Base-by-base conservation (phyloP, 257 asterid genomes). In the Capsicum baccatum region DNA sequence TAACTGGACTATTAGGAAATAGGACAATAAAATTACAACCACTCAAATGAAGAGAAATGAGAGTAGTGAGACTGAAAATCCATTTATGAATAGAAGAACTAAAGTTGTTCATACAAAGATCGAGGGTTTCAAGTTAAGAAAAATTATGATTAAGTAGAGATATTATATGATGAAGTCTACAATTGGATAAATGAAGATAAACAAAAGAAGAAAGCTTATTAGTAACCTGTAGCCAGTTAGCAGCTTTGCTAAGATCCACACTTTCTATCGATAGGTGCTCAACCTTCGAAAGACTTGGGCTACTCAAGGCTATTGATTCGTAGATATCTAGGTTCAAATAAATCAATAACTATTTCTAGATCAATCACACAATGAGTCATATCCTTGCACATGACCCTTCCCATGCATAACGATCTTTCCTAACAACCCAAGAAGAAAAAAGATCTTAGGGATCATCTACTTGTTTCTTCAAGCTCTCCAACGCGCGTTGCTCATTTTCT, bases 1-100 rank as follows among this genome's bases (percentile, higher is more conserved):
- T 88, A 89, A 83, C 89, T 89, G 3, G 90, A 79, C 87, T 84
- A 50, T 86, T 81, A 1, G 92, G 94, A 12, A 91, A 84, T 6
- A 89, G 83, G 80, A 90, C 94, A 50, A 26, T 84, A n/a, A 91
- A 78, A 58, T 79, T 83, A 82, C 90, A 89, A n/a, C 79, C 58
- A 17, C 74, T 89, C 5, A 89, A 85, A 15, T 80, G 59, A 80
- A 80, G 74, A 60, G 60, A 60, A 58, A 58, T 26, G 48, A 80
- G 83, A 50, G 3, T 80, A 0, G 8, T 47, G 7, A 80, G n/a
- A 63, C 35, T 6, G 39, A 80, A 60, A 15, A 80, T 7, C 83
- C 83, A 80, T 33, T 9, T 2, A 0, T 47, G 83, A 60, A 80
- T 12, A 5, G 69, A 11, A 17, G 73, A 13, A 50, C 2, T 12